Evolutionary conservation across 2,329 filamentous ascomycete species (phyloP).

Genomic region (Ophiostoma himal-ulmi): DNA sequence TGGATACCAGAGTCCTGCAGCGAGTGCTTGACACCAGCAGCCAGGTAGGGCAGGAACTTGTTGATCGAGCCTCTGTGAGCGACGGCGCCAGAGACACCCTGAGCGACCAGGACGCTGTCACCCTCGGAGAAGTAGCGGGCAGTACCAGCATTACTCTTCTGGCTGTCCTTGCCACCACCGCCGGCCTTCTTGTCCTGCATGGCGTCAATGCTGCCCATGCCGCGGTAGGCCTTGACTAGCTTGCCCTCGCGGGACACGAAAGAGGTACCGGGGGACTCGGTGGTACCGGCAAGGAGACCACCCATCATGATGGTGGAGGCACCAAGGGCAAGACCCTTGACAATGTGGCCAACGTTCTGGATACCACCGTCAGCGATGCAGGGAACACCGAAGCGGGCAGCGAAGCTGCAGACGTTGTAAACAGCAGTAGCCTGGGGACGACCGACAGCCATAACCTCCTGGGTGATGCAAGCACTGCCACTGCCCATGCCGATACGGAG

Average conservation of each 20-base stretch:
- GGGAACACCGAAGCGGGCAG: constrained; percentile 87
- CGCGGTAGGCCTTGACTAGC: constrained; percentile 97
- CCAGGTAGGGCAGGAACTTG: constrained; percentile 94
- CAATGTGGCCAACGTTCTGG: constrained; percentile 97
- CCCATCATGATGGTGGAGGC: constrained; percentile 99
- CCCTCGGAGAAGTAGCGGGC: constrained; percentile 98
- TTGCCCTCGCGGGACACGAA: constrained; percentile 95
- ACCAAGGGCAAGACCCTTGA: constrained; percentile 93
- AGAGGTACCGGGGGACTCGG: constrained; percentile 93
- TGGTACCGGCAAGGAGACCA: constrained; percentile 91
- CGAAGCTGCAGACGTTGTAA: constrained; percentile 82
- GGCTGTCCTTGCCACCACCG: constrained; percentile 62
- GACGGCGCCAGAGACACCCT: constrained; percentile 86
- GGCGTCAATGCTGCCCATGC: constrained; percentile 97
- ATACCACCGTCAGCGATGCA: constrained; percentile 98
- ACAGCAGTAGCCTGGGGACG: constrained; percentile 92
- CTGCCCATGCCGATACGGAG: constrained; percentile 98
- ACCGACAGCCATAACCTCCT: constrained; percentile 99
- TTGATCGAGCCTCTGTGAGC: constrained; percentile 77
- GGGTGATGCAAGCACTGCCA: constrained; percentile 95
- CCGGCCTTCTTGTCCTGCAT: constrained; percentile 99
- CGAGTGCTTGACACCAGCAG: constrained; percentile 93
- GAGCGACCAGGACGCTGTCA: constrained; percentile 87
- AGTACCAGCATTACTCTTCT: constrained; percentile 86
- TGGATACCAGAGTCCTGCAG: constrained; percentile 89